phyloP scores from a whole-genome alignment of 306 rosid genomes.

The Prunus mongolica region DNA sequence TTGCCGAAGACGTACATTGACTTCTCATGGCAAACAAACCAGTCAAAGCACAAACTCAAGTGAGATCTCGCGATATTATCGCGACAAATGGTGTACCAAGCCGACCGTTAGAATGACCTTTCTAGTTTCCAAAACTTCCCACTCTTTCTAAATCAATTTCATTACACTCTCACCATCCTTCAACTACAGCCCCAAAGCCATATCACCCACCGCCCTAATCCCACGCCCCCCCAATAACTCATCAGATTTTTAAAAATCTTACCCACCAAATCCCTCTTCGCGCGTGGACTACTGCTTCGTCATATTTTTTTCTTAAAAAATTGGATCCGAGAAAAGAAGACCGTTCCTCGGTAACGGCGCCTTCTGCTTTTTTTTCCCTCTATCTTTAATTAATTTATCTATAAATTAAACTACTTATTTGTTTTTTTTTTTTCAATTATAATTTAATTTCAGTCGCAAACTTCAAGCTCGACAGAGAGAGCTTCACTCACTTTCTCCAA shows the following conservation, averaged over 20 bases:
- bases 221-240: background rate
- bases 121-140: background rate
- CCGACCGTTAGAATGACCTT: slow-evolving; percentile 28
- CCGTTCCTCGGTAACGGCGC: slow-evolving; percentile 85
- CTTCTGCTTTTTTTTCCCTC: slow-evolving; percentile 1
- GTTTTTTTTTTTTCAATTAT: background rate
- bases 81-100: background rate
- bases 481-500: slow-evolving; percentile 10
- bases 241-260: background rate
- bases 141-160: slow-evolving; percentile 7
- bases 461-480: slow-evolving; percentile 4
- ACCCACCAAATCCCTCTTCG: background rate
- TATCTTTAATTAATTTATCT: background rate
- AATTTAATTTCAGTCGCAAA: background rate
- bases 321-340: slow-evolving; percentile 49
- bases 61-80: background rate
- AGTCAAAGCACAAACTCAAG: background rate
- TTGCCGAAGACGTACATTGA: background rate
- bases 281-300: background rate
- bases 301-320: background rate
- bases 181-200: background rate
- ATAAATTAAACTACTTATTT: background rate
- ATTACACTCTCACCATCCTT: background rate
- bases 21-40: background rate
- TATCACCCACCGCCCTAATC: background rate